phyloP scores from a whole-genome alignment of 1,284 basidiomycete genomes.

The Termitomyces sp. region DNA sequence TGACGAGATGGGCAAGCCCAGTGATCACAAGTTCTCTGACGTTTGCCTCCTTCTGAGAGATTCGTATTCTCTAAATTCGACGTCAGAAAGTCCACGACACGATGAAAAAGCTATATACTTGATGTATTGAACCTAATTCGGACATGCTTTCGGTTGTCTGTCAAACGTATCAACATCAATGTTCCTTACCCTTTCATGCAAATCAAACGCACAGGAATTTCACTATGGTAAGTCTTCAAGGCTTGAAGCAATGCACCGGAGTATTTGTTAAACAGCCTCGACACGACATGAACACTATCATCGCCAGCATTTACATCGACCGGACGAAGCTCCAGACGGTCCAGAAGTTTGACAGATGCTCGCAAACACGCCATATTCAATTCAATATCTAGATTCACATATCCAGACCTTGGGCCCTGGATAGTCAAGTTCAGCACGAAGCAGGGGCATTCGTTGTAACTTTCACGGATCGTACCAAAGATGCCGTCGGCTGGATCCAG shows the following conservation, averaged over 20 bases:
- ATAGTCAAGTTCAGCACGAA: slow-evolving; percentile 9
- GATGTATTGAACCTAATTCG: slow-evolving; percentile 46
- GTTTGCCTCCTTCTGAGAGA: slow-evolving; percentile 51
- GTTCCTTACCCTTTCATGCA: not conserved
- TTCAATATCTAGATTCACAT: slow-evolving; percentile 43
- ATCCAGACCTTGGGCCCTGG: slow-evolving; percentile 19
- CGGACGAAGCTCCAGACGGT: slow-evolving; percentile 66
- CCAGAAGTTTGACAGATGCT: slow-evolving; percentile 71
- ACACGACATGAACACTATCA: slow-evolving; percentile 63
- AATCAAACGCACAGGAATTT: slow-evolving; percentile 34
- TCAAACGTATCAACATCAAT: slow-evolving; percentile 6
- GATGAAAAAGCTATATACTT: slow-evolving; percentile 29
- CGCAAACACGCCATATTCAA: slow-evolving; percentile 70
- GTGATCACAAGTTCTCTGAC: slow-evolving; percentile 70
- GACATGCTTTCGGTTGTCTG: slow-evolving; percentile 48
- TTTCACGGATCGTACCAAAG: slow-evolving; percentile 33
- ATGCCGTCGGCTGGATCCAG: slow-evolving; percentile 56
- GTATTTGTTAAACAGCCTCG: slow-evolving; percentile 76
- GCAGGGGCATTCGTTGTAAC: not conserved
- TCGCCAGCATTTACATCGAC: slow-evolving; percentile 59
- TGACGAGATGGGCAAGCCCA: slow-evolving; percentile 78
- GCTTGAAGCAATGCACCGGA: slow-evolving; percentile 61
- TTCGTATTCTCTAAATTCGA: slow-evolving; percentile 36
- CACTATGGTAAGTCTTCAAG: slow-evolving; percentile 46
- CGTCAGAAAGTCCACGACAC: not conserved